Conservation (phyloP, 345 rosid genomes). For the Rhodomyrtus tomentosa region DNA sequence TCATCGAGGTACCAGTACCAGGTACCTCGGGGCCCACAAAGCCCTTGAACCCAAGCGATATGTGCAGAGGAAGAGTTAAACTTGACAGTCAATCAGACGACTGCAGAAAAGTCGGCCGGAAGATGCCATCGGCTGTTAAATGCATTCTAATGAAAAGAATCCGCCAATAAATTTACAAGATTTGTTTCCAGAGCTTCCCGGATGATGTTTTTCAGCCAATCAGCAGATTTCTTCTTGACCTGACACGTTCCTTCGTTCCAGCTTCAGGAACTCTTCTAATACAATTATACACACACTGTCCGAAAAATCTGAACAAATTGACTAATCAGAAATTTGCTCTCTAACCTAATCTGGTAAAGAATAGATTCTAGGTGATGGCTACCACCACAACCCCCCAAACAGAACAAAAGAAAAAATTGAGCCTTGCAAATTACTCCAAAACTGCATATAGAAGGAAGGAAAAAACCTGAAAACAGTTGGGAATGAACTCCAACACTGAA, state of each 20-base stretch:
- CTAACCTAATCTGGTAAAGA: neutral
- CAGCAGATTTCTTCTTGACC: neutral
- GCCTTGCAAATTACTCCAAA: neutral
- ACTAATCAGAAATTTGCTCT: neutral
- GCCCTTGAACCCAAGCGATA: neutral
- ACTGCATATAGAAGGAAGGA: neutral
- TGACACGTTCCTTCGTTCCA: neutral
- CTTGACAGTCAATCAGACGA: neutral
- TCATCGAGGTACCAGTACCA: neutral
- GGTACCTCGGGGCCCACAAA: neutral
- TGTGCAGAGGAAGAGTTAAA: neutral
- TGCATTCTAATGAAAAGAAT: neutral
- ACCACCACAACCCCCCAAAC: no score
- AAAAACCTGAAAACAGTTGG: neutral
- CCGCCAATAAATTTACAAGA: neutral
- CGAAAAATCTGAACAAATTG: neutral
- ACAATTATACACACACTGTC: neutral
- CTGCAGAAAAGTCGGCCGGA: neutral
- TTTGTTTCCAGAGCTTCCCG: neutral
- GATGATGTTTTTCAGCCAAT: neutral
- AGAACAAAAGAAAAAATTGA: neutral
- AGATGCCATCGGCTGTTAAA: neutral
- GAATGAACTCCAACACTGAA: neutral
- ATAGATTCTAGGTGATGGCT: neutral
- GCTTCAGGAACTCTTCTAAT: neutral